These are phyloP conservation scores for Tylopilus subfusipes DNA, from an alignment of 768 basidiomycete genomes.

Conservation along the genomic window DNA sequence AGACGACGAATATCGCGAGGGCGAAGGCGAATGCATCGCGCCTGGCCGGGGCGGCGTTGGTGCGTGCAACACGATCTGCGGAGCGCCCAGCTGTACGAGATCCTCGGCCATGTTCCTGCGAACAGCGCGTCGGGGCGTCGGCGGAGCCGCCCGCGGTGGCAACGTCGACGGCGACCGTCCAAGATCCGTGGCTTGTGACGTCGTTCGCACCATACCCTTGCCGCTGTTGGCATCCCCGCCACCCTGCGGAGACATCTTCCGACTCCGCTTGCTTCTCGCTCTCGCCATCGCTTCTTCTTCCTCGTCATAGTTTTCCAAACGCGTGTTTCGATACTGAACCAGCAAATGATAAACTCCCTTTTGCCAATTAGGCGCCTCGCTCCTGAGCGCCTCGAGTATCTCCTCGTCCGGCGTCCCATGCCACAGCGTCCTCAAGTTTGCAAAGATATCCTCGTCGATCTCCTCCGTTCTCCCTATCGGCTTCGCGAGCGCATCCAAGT, in stretches of 20 bases:
- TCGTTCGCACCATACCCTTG: constrained; percentile 19
- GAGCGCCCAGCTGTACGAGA: constrained; percentile 11
- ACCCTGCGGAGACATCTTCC: constrained; percentile 31
- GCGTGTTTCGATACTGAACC: constrained; percentile 74
- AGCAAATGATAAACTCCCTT: constrained; percentile 94
- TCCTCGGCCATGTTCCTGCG: constrained; percentile 28
- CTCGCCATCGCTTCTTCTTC: constrained; percentile 50
- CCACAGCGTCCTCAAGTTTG: constrained; percentile 92
- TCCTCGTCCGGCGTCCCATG: constrained; percentile 71
- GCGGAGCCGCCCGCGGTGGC: constrained; percentile 54
- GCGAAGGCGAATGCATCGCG: constrained; percentile 18
- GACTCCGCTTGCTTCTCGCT: constrained; percentile 33
- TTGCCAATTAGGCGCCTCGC: constrained; percentile 79
- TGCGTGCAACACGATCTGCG: constrained; percentile 26
- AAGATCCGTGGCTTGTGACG: constrained; percentile 26
- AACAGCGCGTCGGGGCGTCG: constrained; percentile 59
- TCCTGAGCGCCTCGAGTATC: constrained; percentile 65
- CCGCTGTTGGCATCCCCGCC: constrained; percentile 21
- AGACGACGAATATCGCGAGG: constrained; percentile 24
- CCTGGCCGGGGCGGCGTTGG: constrained; percentile 27
- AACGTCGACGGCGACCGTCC: constrained; percentile 35
- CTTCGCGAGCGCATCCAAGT: constrained; percentile 62
- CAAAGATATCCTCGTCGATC: constrained; percentile 87
- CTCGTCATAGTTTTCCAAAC: constrained; percentile 71
- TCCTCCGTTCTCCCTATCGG: constrained; percentile 60